Conservation (phyloP, 2,329 filamentous ascomycete species). For the Thelonectria discophora region DNA sequence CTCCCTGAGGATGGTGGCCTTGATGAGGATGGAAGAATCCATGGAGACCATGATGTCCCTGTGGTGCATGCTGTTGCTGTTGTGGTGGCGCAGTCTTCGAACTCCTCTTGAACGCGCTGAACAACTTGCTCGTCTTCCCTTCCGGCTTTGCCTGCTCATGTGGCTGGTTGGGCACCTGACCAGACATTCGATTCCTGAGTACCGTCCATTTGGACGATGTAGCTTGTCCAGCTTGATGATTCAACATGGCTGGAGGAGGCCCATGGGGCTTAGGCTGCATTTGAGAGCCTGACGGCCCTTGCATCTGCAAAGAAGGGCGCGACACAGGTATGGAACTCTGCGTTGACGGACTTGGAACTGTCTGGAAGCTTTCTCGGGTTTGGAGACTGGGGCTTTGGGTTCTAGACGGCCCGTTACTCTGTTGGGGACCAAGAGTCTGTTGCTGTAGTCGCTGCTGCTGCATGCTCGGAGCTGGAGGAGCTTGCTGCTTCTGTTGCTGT, state of each 20-base stretch:
- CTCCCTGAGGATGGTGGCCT: conserved; percentile 23
- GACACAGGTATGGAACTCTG: conserved; percentile 26
- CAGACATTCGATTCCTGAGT: conserved; percentile 45
- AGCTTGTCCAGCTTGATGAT: conserved; percentile 29
- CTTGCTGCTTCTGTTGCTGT: background rate
- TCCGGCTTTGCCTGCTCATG: conserved; percentile 33
- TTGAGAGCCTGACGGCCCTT: conserved; percentile 16
- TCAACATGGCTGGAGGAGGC: conserved; percentile 17
- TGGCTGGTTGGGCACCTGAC: conserved; percentile 39
- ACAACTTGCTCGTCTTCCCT: conserved; percentile 41
- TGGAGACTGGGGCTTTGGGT: conserved; percentile 29
- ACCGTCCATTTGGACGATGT: conserved; percentile 47
- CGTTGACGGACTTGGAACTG: conserved; percentile 21
- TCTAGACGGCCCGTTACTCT: conserved; percentile 25
- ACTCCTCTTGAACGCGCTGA: conserved; percentile 46
- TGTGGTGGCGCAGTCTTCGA: conserved; percentile 36
- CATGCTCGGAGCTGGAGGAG: background rate
- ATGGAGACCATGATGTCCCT: conserved; percentile 25
- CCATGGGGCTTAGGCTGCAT: conserved; percentile 30
- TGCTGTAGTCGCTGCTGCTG: conserved; percentile 22
- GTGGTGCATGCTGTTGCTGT: conserved; percentile 21
- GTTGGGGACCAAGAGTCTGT: conserved; percentile 11
- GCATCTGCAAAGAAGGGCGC: conserved; percentile 32
- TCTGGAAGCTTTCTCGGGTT: conserved; percentile 16
- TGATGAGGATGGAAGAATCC: conserved; percentile 11